Base-by-base conservation (phyloP, 371 early-diverging fungal species). In the Quaeritorhiza haematococci region DNA sequence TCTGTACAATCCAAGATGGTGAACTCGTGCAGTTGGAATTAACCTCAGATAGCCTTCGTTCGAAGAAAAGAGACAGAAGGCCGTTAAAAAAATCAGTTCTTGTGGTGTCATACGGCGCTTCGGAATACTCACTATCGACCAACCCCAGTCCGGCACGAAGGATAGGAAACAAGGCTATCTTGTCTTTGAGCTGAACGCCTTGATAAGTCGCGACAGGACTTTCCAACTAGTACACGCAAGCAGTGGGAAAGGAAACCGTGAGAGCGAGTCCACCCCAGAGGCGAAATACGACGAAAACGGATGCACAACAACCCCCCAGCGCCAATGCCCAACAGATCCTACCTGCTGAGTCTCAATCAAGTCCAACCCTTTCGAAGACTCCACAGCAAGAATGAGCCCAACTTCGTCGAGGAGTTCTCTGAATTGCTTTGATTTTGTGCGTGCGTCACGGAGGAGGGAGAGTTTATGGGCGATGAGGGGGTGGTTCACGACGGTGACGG, bases 1-100 rank as follows among this genome's bases (percentile, higher is more conserved):
- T 57, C 92, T 75, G 72, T 83, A 93, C 28, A 92, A 66, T 19
- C 93, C 92, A 28, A 93, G 60, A 69, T 92, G 92, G 46, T 83
- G 79, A 21, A 90, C 81, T 42, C 81, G 75, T 15, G 92, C 88
- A 3, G 81, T 74, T 21, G 89, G 92, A 42, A 92, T 67, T 15
- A 91, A 56, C 1, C 71, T 68, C 41, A 87, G 69, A 49, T 90
- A 84, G 0, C 81, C 88, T 85, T 28, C 7, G 10, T 27, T 28
- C 29, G 21, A 19, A 33, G 38, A 13, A 19, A 13, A 60, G 4
- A 41, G 34, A 32, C 3, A 34, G 8, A 45, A 19, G 2, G 24
- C 26, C n/a, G n/a, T n/a, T n/a, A n/a, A n/a, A n/a, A n/a, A n/a
- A n/a, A n/a, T n/a, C n/a, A n/a, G n/a, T 10, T 8, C n/a, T 21